phyloP scores from a whole-genome alignment of 768 basidiomycete genomes.

The Antrodiella citrinella region DNA sequence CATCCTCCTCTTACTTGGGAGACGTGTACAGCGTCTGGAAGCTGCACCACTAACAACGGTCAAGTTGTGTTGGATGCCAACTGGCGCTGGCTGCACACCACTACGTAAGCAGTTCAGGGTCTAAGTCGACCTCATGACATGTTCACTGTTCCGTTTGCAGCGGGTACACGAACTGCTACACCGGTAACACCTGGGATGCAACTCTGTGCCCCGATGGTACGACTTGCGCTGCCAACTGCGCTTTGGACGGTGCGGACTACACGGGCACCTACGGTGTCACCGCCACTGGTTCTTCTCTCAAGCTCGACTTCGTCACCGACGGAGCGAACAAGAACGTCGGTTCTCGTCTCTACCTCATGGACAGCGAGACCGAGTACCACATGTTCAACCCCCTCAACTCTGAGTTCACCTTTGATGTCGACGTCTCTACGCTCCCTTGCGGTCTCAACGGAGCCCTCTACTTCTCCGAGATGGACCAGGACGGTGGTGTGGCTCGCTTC shows the following conservation, averaged over 20 bases:
- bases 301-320: constrained; percentile 40
- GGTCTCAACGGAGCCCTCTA: constrained; percentile 53
- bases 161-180: constrained; percentile 29
- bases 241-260: constrained; percentile 27
- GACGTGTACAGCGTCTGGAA: constrained; percentile 36
- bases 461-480: constrained; percentile 48
- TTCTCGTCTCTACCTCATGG: constrained; percentile 38
- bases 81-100: constrained; percentile 35
- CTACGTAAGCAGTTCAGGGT: neutral
- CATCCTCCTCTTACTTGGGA: constrained; percentile 40
- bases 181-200: constrained; percentile 27
- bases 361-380: constrained; percentile 31
- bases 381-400: constrained; percentile 41
- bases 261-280: constrained; percentile 45
- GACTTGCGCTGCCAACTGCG: constrained; percentile 27
- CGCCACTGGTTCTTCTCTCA: constrained; percentile 36
- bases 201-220: constrained; percentile 23
- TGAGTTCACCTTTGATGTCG: constrained; percentile 51
- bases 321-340: constrained; percentile 16
- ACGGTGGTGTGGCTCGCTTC: constrained; percentile 39
- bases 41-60: constrained; percentile 25
- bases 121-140: neutral
- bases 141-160: neutral
- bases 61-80: constrained; percentile 35
- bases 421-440: constrained; percentile 44